These are phyloP conservation scores for Podaxis carcinomalis DNA, from an alignment of 768 basidiomycete species.

Conservation along the genomic window DNA sequence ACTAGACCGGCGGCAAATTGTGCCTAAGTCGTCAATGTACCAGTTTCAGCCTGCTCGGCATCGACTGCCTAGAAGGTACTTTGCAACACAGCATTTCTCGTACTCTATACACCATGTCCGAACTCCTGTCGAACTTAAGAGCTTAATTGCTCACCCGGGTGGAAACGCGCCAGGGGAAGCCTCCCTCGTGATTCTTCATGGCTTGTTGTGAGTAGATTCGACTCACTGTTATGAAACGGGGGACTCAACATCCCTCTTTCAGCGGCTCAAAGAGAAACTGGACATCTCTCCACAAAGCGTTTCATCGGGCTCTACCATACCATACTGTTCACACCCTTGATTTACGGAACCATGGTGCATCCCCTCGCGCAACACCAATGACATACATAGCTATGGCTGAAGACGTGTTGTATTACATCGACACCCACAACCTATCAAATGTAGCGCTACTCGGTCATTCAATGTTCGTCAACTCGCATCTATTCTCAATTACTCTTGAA, in stretches of 20 bases:
- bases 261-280: conserved; percentile 91
- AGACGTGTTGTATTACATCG: conserved; percentile 70
- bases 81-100: background rate
- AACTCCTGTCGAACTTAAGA: background rate
- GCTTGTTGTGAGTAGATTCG: conserved; percentile 51
- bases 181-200: conserved; percentile 57
- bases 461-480: conserved; percentile 50
- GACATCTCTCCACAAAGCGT: conserved; percentile 74
- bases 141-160: background rate
- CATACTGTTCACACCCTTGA: conserved; percentile 78
- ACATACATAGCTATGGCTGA: conserved; percentile 75
- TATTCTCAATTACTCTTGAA: background rate
- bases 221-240: background rate
- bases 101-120: background rate
- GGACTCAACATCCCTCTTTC: background rate
- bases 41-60: background rate
- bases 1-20: background rate
- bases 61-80: background rate
- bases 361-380: conserved; percentile 71
- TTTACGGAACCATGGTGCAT: conserved; percentile 85
- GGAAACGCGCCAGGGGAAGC: conserved; percentile 18
- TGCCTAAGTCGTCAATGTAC: too few species aligned
- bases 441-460: conserved; percentile 86
- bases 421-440: conserved; percentile 45
- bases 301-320: conserved; percentile 53